Conservation (phyloP, 2,329 filamentous ascomycete species). For the Colletotrichum kahawae region DNA sequence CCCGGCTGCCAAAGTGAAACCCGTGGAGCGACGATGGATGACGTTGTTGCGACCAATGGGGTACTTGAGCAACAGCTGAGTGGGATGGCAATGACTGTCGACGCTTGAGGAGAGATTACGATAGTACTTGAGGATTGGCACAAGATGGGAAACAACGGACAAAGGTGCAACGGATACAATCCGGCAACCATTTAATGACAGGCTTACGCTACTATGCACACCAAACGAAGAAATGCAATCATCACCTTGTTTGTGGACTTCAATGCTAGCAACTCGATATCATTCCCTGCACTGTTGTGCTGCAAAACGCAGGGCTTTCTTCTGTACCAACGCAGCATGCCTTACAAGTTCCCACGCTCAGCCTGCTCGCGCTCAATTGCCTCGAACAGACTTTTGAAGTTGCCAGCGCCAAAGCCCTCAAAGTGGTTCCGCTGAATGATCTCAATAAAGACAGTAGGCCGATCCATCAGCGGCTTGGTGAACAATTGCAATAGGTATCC, state of each 20-base stretch:
- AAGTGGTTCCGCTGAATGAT: slow-evolving; percentile 94
- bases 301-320: not conserved
- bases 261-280: not conserved
- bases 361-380: slow-evolving; percentile 94
- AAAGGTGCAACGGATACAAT: not conserved
- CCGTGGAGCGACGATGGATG: slow-evolving; percentile 29
- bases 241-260: not conserved
- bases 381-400: slow-evolving; percentile 95
- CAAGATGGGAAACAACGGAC: not conserved
- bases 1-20: slow-evolving; percentile 78
- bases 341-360: slow-evolving; percentile 78
- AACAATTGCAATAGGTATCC: slow-evolving; percentile 83
- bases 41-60: slow-evolving; percentile 33
- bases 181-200: not conserved
- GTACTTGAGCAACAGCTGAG: slow-evolving; percentile 32
- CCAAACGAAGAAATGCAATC: not conserved
- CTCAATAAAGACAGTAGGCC: slow-evolving; percentile 94
- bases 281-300: not conserved
- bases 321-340: not conserved
- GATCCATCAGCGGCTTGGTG: slow-evolving; percentile 89
- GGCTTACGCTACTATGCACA: not conserved
- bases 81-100: slow-evolving; percentile 49
- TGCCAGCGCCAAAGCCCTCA: slow-evolving; percentile 90
- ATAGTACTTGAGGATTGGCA: not conserved
- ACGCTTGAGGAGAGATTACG: slow-evolving; percentile 27